These are phyloP conservation scores for Lyophyllum decastes DNA, from an alignment of 768 basidiomycete genomes.

Conservation along the genomic window DNA sequence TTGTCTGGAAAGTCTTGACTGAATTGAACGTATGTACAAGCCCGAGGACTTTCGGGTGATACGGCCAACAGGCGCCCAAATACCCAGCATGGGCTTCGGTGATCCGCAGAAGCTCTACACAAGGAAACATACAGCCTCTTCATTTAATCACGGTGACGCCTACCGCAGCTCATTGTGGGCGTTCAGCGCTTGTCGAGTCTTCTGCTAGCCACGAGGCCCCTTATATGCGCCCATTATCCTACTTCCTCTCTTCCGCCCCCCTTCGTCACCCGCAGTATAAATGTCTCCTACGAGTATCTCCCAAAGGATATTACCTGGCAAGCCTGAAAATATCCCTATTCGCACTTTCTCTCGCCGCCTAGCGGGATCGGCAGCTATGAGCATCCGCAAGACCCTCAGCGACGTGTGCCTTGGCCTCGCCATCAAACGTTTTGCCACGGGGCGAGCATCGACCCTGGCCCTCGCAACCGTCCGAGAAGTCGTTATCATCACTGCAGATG, in stretches of 20 bases:
- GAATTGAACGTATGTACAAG: no score
- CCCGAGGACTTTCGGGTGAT: neutral
- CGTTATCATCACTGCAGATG: slow-evolving; percentile 5
- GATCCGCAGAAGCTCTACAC: slow-evolving; percentile 11
- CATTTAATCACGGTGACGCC: neutral
- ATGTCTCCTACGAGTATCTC: slow-evolving; percentile 3
- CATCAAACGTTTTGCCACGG: slow-evolving; percentile 1
- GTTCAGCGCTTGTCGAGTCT: neutral
- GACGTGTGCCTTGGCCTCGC: slow-evolving; percentile 8
- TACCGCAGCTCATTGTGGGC: neutral
- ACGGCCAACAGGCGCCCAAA: neutral
- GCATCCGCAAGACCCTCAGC: neutral
- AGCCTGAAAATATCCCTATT: slow-evolving; percentile 2
- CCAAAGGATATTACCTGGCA: slow-evolving; percentile 8
- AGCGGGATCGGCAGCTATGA: slow-evolving; percentile 11
- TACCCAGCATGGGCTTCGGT: neutral
- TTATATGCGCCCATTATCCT: neutral
- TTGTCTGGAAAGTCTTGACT: no score
- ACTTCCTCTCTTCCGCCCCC: neutral
- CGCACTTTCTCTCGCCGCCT: slow-evolving; percentile 11
- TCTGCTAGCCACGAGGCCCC: neutral
- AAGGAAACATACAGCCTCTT: neutral
- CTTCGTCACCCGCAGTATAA: neutral
- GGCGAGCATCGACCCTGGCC: slow-evolving; percentile 10
- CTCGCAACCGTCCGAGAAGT: slow-evolving; percentile 14